Percentiles rank a stretch among this genome's conserved stretches.
Evolutionary conservation across 2,329 filamentous ascomycete species (phyloP).

Genomic region (Pestalotiopsis sp.): DNA sequence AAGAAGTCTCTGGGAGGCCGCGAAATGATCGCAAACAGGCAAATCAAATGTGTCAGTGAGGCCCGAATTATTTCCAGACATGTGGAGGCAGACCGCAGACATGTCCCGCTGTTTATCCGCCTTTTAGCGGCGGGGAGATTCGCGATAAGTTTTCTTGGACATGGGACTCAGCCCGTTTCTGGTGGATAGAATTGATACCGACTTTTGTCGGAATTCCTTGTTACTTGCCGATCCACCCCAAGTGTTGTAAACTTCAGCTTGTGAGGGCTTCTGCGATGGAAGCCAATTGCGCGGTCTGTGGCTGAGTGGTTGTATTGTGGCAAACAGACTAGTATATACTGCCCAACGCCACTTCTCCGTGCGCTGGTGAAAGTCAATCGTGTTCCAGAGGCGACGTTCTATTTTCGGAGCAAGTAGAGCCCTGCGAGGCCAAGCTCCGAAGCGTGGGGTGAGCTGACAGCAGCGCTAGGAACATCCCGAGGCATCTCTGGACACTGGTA

Average conservation of each 20-base stretch:
- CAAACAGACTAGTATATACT: not conserved
- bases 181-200: not conserved
- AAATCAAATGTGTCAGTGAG: not conserved
- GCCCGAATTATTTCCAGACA: not conserved
- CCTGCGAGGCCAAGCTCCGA: not conserved
- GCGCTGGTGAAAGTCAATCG: not conserved
- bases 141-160: not conserved
- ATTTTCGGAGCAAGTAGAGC: not conserved
- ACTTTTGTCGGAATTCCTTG: not conserved
- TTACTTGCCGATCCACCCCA: not conserved
- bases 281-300: not conserved
- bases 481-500: not conserved
- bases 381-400: not conserved
- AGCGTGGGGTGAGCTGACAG: not conserved
- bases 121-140: not conserved
- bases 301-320: not conserved
- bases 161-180: not conserved
- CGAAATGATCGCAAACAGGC: too few relatives aligned
- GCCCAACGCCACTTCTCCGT: not conserved
- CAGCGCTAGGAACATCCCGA: not conserved
- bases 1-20: too few relatives aligned
- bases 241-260: not conserved
- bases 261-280: not conserved
- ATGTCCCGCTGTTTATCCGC: not conserved
- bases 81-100: not conserved